Evolutionary conservation across 2,329 filamentous ascomycete genomes (phyloP), one percentile per base, ranked within the genome.

Genomic region (Scopulariopsis brevicaulis): DNA sequence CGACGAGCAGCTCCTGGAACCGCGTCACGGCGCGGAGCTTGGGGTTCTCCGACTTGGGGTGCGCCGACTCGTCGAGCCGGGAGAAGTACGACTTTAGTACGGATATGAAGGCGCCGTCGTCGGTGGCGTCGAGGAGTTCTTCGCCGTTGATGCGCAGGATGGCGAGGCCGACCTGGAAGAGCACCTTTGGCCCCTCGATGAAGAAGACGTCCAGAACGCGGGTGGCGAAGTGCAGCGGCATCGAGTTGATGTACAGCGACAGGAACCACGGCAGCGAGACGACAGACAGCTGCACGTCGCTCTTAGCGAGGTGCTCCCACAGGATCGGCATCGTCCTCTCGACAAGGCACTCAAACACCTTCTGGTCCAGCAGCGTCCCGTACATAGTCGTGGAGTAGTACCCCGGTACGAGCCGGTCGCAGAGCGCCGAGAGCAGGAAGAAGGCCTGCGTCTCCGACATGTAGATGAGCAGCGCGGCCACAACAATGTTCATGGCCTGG

Each of bases 381-480:
- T 99, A 99, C 94, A 99, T 99, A 63, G 95, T 99, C 20, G 89
- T 95, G 5, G 93, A 97, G 71, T 99, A 99, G 75, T 99, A 99
- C 4, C 94, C 94, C 0, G 94, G 94, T 3, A 97, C 82, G 1
- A 99, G 78, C 53, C 93, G 86, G 69, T 97, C 93, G 74, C 94
- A 99, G 18, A 99, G 79, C 1, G 93, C 81, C 1, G 91, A 96
- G 51, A 99, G 82, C 8, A 96, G 78, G 71, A 94, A 99, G 73
- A 97, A 99, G 1, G 94, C 94, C 73, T 99, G 94, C 0, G 87
- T 73, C 72, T 99, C 94, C 10, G 92, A 97, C 85, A 96, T 96
- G 76, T 97, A 97, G 77, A 99, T 99, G 65, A 99, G 80, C 59
- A 99, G 76, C n/a, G 94, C 94, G 20, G 94, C 94, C 58, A 96